phyloP scores from a whole-genome alignment of 2,329 filamentous ascomycete genomes.

The Xylariales sp. region DNA sequence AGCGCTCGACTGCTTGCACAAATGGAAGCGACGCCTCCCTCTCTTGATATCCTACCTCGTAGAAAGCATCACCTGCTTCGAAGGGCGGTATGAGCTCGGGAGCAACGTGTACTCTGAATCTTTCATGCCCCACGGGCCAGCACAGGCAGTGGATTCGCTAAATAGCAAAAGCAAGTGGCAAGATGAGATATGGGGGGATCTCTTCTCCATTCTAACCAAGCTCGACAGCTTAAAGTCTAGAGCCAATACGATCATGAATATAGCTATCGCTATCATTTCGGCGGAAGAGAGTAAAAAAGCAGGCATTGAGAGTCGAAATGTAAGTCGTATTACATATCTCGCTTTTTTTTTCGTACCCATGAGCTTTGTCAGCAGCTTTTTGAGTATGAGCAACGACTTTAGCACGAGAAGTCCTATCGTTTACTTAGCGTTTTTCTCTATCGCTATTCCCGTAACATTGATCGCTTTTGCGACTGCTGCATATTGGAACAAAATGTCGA shows the following conservation, averaged over 20 bases:
- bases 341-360: constrained; percentile 8
- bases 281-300: constrained; percentile 6
- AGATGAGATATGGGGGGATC: neutral
- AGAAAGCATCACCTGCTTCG: neutral
- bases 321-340: constrained; percentile 7
- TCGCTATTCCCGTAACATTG: neutral
- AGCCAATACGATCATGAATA: constrained; percentile 6
- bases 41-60: neutral
- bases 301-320: constrained; percentile 4
- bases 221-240: constrained; percentile 1
- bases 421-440: neutral
- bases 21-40: constrained; percentile 4
- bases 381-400: constrained; percentile 5
- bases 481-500: neutral
- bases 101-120: neutral
- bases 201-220: neutral
- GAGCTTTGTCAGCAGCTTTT: constrained; percentile 6
- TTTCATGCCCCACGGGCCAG: neutral
- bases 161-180: constrained; percentile 1
- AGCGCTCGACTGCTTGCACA: constrained; percentile 2
- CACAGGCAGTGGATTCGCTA: neutral
- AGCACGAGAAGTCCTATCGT: neutral
- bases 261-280: constrained; percentile 5
- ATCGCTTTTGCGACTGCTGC: neutral
- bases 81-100: constrained; percentile 1